Evolutionary conservation across 768 basidiomycete genomes (phyloP), one percentile per base, ranked within the genome.

Genomic region (Clavaria fumosa): DNA sequence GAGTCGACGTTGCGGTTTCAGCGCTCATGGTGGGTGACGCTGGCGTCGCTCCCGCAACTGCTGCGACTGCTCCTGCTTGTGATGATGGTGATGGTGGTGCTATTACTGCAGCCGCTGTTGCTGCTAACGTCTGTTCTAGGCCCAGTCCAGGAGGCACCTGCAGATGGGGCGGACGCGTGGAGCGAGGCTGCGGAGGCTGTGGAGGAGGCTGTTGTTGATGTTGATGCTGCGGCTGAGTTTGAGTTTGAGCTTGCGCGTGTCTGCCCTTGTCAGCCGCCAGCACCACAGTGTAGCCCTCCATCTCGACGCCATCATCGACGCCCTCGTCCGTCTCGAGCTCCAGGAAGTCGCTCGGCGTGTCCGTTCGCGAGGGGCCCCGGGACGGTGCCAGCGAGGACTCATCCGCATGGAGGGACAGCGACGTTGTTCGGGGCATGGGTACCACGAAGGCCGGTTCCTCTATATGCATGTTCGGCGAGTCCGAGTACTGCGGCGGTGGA

Each of bases 241-340:
- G 48, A 7, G 50, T 45, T 32, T 47, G 51, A 5, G 53, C 48
- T 31, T 47, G 36, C 28, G 45, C 44, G 23, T 42, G 23, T 21
- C 34, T n/a, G n/a, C n/a, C n/a, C n/a, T n/a, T n/a, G n/a, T n/a
- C n/a, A n/a, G n/a, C n/a, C n/a, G n/a, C n/a, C n/a, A n/a, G n/a
- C n/a, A n/a, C n/a, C n/a, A n/a, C n/a, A n/a, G n/a, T n/a, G n/a
- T n/a, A n/a, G n/a, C n/a, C n/a, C n/a, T n/a, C 69, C 20, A 60
- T 57, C 31, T 59, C 59, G n/a, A 53, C 58, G 31, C 60, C 60
- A 15, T 64, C 62, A 19, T 60, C 63, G 17, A 55, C 56, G 26
- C 60, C 65, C 39, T 62, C 64, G 24, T 64, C 65, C 22, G 69
- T 72, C 14, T 66, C 70, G 57, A 81, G 55, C 48, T 84, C 79